Percentiles rank a stretch among this genome's conserved stretches.
Evolutionary conservation across 2,329 filamentous ascomycete species (phyloP).

Genomic region (Clarireedia paspali): DNA sequence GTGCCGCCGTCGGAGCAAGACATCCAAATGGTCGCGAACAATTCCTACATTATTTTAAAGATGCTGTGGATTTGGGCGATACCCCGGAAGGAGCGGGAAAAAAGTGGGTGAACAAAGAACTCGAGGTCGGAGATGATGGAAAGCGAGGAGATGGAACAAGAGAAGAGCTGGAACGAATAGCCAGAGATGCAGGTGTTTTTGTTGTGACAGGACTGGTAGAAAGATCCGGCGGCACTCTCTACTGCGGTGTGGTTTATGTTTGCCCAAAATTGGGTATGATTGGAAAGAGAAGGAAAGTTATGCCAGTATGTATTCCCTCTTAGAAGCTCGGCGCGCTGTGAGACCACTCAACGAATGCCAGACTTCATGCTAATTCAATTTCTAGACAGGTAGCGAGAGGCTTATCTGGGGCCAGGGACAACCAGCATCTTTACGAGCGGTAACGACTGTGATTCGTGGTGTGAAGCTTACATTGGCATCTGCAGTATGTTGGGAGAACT

Average conservation of each 20-base stretch:
- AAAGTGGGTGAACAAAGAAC: slow-evolving; percentile 62
- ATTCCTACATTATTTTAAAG: slow-evolving; percentile 71
- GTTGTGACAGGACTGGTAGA: slow-evolving; percentile 76
- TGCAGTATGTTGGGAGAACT: slow-evolving; percentile 95
- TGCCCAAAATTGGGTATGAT: slow-evolving; percentile 65
- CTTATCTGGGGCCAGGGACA: slow-evolving; percentile 85
- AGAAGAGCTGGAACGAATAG: slow-evolving; percentile 70
- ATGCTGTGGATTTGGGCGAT: slow-evolving; percentile 78
- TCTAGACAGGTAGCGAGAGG: slow-evolving; percentile 65
- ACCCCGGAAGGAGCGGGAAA: slow-evolving; percentile 61
- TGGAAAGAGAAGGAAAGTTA: slow-evolving; percentile 85
- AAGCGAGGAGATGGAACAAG: slow-evolving; percentile 66
- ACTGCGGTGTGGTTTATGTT: slow-evolving; percentile 77
- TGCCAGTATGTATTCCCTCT: slow-evolving; percentile 55
- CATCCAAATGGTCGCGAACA: slow-evolving; percentile 67
- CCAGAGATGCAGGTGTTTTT: slow-evolving; percentile 72
- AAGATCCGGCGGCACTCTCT: slow-evolving; percentile 71
- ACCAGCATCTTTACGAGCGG: slow-evolving; percentile 68
- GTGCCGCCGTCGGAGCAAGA: slow-evolving; percentile 64
- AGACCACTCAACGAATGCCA: not conserved
- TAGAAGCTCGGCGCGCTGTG: too few species aligned
- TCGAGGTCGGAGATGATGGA: slow-evolving; percentile 39
- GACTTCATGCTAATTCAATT: not conserved
- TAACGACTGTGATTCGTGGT: slow-evolving; percentile 72
- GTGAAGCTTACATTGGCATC: slow-evolving; percentile 73